These are phyloP conservation scores for Pyrenophora teres DNA, from an alignment of 2,329 filamentous ascomycete genomes.

Conservation along the genomic window DNA sequence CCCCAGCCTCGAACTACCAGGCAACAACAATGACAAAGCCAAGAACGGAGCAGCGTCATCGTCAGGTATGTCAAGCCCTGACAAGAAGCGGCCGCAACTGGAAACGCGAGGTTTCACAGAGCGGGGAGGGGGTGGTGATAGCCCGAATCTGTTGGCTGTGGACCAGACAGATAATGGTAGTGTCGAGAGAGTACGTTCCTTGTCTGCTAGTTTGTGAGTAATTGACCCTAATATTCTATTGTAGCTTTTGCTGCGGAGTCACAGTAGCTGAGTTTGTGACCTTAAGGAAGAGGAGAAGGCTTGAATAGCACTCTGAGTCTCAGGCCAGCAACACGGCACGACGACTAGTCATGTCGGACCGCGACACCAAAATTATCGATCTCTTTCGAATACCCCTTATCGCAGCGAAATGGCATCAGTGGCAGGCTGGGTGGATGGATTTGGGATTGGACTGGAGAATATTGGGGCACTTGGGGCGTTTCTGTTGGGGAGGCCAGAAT, in stretches of 20 bases:
- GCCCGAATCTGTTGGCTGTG: constrained; percentile 65
- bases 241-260: constrained; percentile 54
- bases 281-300: constrained; percentile 25
- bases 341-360: neutral
- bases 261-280: constrained; percentile 51
- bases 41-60: constrained; percentile 3
- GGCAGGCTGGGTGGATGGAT: too few species aligned
- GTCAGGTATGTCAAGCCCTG: constrained; percentile 4
- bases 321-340: neutral
- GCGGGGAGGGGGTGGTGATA: constrained; percentile 65
- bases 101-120: constrained; percentile 72
- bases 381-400: too few species aligned
- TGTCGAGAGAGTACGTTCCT: constrained; percentile 58
- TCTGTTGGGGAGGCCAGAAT: too few species aligned
- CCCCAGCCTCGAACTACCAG: constrained; percentile 7
- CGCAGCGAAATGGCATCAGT: too few species aligned
- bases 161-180: constrained; percentile 66
- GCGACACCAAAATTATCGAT: too few species aligned
- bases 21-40: constrained; percentile 4
- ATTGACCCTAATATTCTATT: constrained; percentile 16
- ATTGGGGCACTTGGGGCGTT: too few species aligned
- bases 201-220: constrained; percentile 26
- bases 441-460: too few species aligned
- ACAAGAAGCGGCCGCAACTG: constrained; percentile 56
- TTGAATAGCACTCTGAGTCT: constrained; percentile 12